Base-by-base conservation (phyloP, 2,329 filamentous ascomycete species). In the Drechslera avenae region DNA sequence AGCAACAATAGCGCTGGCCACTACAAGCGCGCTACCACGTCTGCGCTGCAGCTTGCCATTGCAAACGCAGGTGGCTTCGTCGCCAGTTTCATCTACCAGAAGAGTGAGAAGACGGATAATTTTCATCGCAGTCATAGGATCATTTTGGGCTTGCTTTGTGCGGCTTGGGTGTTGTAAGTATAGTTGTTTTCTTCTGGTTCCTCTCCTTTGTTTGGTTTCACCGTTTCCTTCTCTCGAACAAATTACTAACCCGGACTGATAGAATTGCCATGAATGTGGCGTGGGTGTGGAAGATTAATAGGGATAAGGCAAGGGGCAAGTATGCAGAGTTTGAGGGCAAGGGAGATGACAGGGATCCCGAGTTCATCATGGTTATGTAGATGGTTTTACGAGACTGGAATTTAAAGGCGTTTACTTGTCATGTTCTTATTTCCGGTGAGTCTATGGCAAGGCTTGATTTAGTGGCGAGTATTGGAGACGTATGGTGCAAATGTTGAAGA, bases 1-100 rank as follows among this genome's bases (percentile, higher is more conserved):
- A 82, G 83, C 2, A 88, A 88, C 64, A 88, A 88, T 65, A 85
- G 81, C 0, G 84, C 85, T 0, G 85, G 83, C 0, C 86, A 89
- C 64, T 89, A 88, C 64, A 89, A 89, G 68, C 76, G 86, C 12
- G 86, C 87, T 0, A 88, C 86, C 0, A 86, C 86, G 0, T 83
- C 82, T 1, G 86, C 82, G 0, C 62, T 88, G 59, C 86, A 89
- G 68, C 75, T 89, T 19, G 82, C 82, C 1, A 83, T 88, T 57
- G 86, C 86, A 0, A 89, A 89, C 57, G 82, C 79, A 6, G 86
- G 86, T 37, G 86, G 86, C 0, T 87, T 88, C 58, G 84, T 88
- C 2, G 82, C 85, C 0, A 83, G 80, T 0, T 87, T 87, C 62
- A 80, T 84, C 4, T 88, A 88, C 56, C 83, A 83, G 2, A 78